A percentile compares a stretch with the other conserved stretches of the same genome.
These are phyloP conservation scores for Syzygium syzygioides DNA, from an alignment of 441 rosid species.

Conservation along the genomic window DNA sequence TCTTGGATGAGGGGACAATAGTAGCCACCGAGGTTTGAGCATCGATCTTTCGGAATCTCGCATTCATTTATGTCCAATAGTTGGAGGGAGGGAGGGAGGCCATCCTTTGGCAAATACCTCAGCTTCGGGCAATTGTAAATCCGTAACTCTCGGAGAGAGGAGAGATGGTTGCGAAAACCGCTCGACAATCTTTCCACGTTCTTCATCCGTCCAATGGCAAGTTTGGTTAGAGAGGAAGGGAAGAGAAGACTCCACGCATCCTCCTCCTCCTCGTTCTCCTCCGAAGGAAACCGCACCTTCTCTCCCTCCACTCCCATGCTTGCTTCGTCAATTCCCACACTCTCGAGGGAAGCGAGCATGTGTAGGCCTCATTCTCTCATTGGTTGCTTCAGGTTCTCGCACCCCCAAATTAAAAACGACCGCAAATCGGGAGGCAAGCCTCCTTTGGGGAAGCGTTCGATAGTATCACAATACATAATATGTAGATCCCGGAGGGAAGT, in stretches of 20 bases:
- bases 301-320: no score
- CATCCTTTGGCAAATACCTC: background rate
- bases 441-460: no score
- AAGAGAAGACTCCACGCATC: background rate
- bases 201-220: accelerated
- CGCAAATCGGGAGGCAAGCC: no score
- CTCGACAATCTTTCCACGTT: background rate
- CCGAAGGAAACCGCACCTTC: background rate
- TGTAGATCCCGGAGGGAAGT: no score
- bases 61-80: accelerated
- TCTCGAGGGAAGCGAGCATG: no score
- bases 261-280: no score
- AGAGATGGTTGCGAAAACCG: background rate
- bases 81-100: background rate
- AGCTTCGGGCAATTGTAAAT: background rate
- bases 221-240: background rate
- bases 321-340: no score
- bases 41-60: background rate
- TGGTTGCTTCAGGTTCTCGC: no score
- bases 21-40: background rate
- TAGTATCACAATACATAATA: no score
- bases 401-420: no score
- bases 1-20: background rate
- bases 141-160: background rate
- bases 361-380: no score